These are phyloP conservation scores for Leccinum olivaceopallidum DNA, from an alignment of 768 basidiomycete species.

Conservation along the genomic window DNA sequence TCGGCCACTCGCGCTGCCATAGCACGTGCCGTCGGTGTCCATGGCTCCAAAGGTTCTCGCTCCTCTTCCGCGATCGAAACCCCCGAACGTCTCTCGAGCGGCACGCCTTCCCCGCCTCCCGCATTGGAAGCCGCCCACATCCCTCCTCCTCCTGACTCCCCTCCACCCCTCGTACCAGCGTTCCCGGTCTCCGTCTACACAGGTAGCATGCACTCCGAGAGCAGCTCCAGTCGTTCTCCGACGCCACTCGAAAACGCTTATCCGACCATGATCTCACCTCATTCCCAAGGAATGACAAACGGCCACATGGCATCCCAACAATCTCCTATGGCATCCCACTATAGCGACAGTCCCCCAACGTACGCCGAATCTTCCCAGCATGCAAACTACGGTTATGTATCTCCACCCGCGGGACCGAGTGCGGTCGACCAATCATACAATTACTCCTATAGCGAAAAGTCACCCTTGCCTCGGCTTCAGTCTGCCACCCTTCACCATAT, in stretches of 20 bases:
- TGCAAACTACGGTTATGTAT: slow-evolving; percentile 30
- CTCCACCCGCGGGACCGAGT: slow-evolving; percentile 22
- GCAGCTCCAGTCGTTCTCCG: slow-evolving; percentile 43
- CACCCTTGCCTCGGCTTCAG: slow-evolving; percentile 32
- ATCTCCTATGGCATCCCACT: slow-evolving; percentile 32
- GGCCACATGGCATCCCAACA: slow-evolving; percentile 33
- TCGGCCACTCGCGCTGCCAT: slow-evolving; percentile 57
- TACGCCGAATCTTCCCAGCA: slow-evolving; percentile 35
- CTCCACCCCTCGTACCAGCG: slow-evolving; percentile 54
- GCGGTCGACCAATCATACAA: slow-evolving; percentile 31
- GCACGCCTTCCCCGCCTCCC: slow-evolving; percentile 38
- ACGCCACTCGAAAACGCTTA: slow-evolving; percentile 47
- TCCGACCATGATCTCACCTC: slow-evolving; percentile 36
- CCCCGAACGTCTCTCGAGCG: slow-evolving; percentile 28
- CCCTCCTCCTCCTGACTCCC: slow-evolving; percentile 52
- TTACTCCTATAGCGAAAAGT: slow-evolving; percentile 34
- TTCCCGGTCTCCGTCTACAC: slow-evolving; percentile 28
- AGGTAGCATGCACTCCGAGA: slow-evolving; percentile 33
- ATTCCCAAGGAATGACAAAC: slow-evolving; percentile 38
- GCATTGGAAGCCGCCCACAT: slow-evolving; percentile 45
- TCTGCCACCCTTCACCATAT: slow-evolving; percentile 30
- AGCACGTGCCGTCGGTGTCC: slow-evolving; percentile 40
- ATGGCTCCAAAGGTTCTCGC: slow-evolving; percentile 26
- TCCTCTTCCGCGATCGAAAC: slow-evolving; percentile 25
- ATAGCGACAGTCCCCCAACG: slow-evolving; percentile 31